These are phyloP conservation scores for Caryopteris hybrid DNA, from an alignment of 305 asterid species.

Conservation along the genomic window DNA sequence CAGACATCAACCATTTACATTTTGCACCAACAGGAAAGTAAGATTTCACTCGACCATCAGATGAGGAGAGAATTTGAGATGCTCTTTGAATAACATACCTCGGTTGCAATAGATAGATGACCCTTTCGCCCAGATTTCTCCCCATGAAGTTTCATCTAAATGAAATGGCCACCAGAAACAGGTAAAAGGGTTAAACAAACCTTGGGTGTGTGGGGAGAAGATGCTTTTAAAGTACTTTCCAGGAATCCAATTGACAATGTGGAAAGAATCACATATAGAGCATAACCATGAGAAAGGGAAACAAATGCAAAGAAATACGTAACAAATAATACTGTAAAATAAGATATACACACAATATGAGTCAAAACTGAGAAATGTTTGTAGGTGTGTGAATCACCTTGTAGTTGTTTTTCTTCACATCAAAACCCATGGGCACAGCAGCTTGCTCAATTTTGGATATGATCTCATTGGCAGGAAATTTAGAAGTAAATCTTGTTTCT, in stretches of 20 bases:
- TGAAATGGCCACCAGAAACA: constrained; percentile 7
- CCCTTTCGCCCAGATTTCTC: constrained; percentile 99
- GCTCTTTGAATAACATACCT: constrained; percentile 42
- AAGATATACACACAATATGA: not conserved
- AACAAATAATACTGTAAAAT: not conserved
- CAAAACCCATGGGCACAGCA: constrained; percentile 88
- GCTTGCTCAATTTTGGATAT: constrained; percentile 85
- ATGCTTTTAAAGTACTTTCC: too few species aligned
- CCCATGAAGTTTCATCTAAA: constrained; percentile 88
- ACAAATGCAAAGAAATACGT: too few species aligned
- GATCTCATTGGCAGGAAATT: constrained; percentile 73
- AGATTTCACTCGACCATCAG: not conserved
- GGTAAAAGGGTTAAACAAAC: too few species aligned
- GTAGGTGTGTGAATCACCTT: constrained; percentile 46
- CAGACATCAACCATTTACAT: not conserved
- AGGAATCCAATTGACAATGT: not conserved
- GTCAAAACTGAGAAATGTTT: too few species aligned
- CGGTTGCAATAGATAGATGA: constrained; percentile 78
- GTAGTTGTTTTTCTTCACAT: constrained; percentile 82
- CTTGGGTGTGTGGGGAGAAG: too few species aligned
- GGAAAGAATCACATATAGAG: not conserved
- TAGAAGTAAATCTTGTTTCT: constrained; percentile 92
- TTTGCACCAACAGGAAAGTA: not conserved
- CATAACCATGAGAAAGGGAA: too few species aligned
- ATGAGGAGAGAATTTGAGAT: not conserved